Evolutionary conservation across 2,329 filamentous ascomycete species (phyloP), one percentile per base, ranked within the genome.

Genomic region (Arachnomyces sp.): DNA sequence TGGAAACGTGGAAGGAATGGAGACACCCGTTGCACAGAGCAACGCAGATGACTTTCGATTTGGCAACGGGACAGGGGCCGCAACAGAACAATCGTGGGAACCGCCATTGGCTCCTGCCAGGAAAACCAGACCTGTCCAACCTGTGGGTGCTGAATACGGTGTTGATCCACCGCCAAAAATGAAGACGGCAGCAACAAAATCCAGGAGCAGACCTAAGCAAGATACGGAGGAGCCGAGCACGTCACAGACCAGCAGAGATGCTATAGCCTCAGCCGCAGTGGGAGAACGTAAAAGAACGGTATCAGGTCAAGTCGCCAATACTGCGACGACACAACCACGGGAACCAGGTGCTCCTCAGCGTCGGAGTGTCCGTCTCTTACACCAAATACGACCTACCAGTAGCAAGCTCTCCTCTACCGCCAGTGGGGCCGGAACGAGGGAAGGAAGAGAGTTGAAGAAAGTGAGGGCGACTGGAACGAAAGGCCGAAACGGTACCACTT

Each of bases 271-370:
- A 36, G 51, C 56, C 39, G 64, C 47, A 50, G 69, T 46, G 46
- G 61, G 72, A 11, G 85, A 89, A 44, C 79, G 88, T 59, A 96
- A 95, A 66, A 80, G 90, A 51, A 95, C 88, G 1, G 77, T 94
- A n/a, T 95, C 90, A 31, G 90, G 90, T 3, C 86, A 94, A 51
- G 67, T 71, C 32, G 64, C 65, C 28, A 59, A 66, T 75, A 46
- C 68, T 68, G 36, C 67, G 63, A 25, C 31, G 11, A 47, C 73
- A 67, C 77, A 75, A 39, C 60, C 75, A 18, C 74, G 80, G 44
- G 84, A 87, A 51, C 75, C 77, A 31, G 72, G 74, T 31, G 74
- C 72, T 13, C 74, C 77, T 2, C 78, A 82, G 49, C 72, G 85
- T 53, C 74, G 85, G 51, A 89, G 85, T 54, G 81, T 82, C 14